Percentiles rank a stretch among this genome's conserved stretches.
phyloP scores from a whole-genome alignment of 345 rosid species.

The Citrus maxima region DNA sequence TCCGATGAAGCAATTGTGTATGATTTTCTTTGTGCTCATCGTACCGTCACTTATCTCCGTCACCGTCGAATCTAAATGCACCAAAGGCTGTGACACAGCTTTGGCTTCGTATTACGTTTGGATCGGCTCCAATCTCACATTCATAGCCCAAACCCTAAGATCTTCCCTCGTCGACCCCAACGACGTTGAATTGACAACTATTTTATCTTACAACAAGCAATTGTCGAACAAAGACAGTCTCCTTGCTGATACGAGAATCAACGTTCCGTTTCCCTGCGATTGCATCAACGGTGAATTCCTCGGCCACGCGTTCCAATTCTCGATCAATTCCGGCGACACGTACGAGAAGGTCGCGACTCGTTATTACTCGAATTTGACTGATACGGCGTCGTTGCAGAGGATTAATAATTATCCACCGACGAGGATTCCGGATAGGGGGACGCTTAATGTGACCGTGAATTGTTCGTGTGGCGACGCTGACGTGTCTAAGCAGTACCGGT shows the following conservation, averaged over 20 bases:
- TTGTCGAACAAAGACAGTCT: constrained; percentile 41
- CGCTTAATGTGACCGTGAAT: constrained; percentile 56
- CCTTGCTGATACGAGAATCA: constrained; percentile 25
- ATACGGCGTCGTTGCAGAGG: constrained; percentile 23
- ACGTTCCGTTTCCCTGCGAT: constrained; percentile 68
- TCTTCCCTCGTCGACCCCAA: constrained; percentile 7
- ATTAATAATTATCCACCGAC: constrained; percentile 26
- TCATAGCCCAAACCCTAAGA: constrained; percentile 35
- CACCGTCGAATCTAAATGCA: constrained; percentile 44
- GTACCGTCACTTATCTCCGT: constrained; percentile 15
- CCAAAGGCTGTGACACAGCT: constrained; percentile 39
- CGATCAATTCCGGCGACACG: constrained; percentile 20
- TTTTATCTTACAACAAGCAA: constrained; percentile 34
- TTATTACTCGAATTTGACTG: constrained; percentile 50
- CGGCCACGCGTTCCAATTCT: constrained; percentile 47
- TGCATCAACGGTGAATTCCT: constrained; percentile 48
- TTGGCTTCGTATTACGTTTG: constrained; percentile 67
- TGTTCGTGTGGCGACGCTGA: constrained; percentile 63
- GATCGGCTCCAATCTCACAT: constrained; percentile 32
- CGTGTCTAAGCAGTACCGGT: constrained; percentile 50
- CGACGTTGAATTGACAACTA: background rate
- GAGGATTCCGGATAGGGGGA: constrained; percentile 38
- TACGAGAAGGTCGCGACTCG: constrained; percentile 24
- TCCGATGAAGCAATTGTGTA: constrained; percentile 19
- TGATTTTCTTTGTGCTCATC: background rate